Evolutionary conservation across 495 filamentous ascomycete genomes (phyloP), one percentile per base, ranked within the genome.

Genomic region (Emericellopsis terricola): DNA sequence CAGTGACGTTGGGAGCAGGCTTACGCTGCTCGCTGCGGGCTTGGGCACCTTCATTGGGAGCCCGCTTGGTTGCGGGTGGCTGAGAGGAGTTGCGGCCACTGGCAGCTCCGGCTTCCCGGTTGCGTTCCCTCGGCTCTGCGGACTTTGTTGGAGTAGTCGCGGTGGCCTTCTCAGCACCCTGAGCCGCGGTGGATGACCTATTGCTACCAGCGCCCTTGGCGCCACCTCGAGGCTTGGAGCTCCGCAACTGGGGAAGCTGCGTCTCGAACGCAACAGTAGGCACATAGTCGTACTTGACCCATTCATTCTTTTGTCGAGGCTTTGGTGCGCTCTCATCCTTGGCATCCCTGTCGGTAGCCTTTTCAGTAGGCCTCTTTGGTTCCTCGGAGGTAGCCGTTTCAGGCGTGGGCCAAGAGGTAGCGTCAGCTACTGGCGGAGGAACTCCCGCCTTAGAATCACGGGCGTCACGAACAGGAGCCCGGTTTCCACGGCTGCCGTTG

Each of bases 321-420:
- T 61, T 55, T 50, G 60, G 37, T 32, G 57, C 42, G 51, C 55
- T 44, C 42, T 78, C 73, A 10, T 80, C 69, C 39, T 75, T 77
- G 24, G 76, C 71, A 4, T 69, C 55, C 19, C 83, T 78, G 3
- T 49, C 65, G 19, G 78, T 71, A 5, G 57, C 38, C 46, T 81
- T 80, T 19, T 49, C 46, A 5, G 53, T 47, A 1, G 39, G 2
- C 37, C 61, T 64, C 20, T 42, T 23, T 24, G 47, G 63, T 44
- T 73, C 81, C 57, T 76, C 76, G 39, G 79, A 76, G 39, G 78
- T 72, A 26, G 73, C 73, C 20, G 78, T 65, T 36, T 93, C 78
- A 1, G 84, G 85, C 7, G 89, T 93, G 14, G 89, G 89, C 89
- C 89, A 97, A 19, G 73, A 73, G 19, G 68, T 60, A 26, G 78